A percentile compares a stretch with the other conserved stretches of the same genome.
Evolutionary conservation across 2,329 filamentous ascomycete species (phyloP).

Genomic region (Colletotrichum magnum): DNA sequence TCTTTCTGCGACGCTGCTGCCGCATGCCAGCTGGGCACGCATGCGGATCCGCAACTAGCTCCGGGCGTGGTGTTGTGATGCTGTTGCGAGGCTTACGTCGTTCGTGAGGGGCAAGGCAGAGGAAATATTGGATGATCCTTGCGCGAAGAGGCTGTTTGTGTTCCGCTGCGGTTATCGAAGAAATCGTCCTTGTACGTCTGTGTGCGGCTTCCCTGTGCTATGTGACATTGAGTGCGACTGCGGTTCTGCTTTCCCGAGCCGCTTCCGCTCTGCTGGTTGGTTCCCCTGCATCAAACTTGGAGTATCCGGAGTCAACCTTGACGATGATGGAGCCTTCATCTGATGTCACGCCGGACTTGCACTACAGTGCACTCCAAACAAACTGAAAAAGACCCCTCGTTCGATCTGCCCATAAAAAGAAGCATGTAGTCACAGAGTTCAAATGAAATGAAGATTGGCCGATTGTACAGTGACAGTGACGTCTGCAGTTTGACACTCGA

Average conservation of each 20-base stretch:
- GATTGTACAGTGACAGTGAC: no score
- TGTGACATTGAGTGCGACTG: slow-evolving; percentile 10
- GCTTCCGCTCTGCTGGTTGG: background rate
- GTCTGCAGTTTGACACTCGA: no score
- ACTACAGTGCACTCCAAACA: slow-evolving; percentile 13
- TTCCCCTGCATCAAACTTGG: no score
- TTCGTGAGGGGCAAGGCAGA: background rate
- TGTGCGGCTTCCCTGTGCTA: background rate
- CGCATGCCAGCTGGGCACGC: background rate
- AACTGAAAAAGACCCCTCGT: slow-evolving; percentile 1
- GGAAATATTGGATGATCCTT: background rate
- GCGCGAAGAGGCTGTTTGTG: background rate
- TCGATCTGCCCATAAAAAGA: slow-evolving; percentile 3
- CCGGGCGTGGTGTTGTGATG: background rate
- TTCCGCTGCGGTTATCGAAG: background rate
- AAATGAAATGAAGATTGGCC: no score
- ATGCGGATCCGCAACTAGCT: slow-evolving; percentile 23
- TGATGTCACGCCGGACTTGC: slow-evolving; percentile 21
- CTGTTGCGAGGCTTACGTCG: background rate
- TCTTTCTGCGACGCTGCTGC: slow-evolving; percentile 1
- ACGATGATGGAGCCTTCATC: background rate
- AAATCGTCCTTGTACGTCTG: background rate
- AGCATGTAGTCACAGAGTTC: background rate
- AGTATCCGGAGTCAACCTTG: background rate
- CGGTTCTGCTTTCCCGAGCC: background rate